Evolutionary conservation across 2,329 filamentous ascomycete genomes (phyloP).

Genomic region (Aureobasidium zeae): DNA sequence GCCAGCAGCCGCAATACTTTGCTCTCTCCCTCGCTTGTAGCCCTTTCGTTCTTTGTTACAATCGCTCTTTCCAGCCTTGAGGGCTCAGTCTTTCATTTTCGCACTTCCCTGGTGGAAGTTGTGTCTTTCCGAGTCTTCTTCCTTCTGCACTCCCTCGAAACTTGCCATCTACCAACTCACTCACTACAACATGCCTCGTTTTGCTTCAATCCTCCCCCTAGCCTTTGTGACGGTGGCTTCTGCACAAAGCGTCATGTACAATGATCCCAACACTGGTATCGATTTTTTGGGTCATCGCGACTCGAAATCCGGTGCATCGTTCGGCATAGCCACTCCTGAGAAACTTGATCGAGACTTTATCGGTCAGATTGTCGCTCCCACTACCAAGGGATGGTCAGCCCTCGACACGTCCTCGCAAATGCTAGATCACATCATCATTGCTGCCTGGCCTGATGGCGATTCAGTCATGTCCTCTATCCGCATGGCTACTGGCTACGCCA

Average conservation of each 20-base stretch:
- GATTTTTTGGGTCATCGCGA: slow-evolving; percentile 35
- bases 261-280: slow-evolving; percentile 40
- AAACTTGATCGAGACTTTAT: slow-evolving; percentile 45
- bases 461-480: slow-evolving; percentile 38
- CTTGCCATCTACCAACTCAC: not conserved
- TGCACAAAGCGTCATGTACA: slow-evolving; percentile 26
- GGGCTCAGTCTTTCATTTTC: slow-evolving; percentile 11
- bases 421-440: slow-evolving; percentile 40
- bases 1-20: not conserved
- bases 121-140: slow-evolving; percentile 5
- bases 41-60: not conserved
- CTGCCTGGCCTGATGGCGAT: slow-evolving; percentile 42
- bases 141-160: slow-evolving; percentile 2
- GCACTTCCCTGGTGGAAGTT: slow-evolving; percentile 7
- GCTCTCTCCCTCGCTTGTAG: not conserved
- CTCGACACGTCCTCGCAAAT: slow-evolving; percentile 41
- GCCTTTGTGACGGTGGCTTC: slow-evolving; percentile 13
- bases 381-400: slow-evolving; percentile 41
- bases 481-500: slow-evolving; percentile 39
- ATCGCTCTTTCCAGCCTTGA: slow-evolving; percentile 17
- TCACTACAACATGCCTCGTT: slow-evolving; percentile 15
- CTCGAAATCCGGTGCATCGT: slow-evolving; percentile 35
- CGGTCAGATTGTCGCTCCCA: slow-evolving; percentile 43
- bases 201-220: slow-evolving; percentile 13
- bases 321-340: slow-evolving; percentile 45